Evolutionary conservation across 2,329 filamentous ascomycete genomes (phyloP).

Genomic region (Seiridium unicorne): DNA sequence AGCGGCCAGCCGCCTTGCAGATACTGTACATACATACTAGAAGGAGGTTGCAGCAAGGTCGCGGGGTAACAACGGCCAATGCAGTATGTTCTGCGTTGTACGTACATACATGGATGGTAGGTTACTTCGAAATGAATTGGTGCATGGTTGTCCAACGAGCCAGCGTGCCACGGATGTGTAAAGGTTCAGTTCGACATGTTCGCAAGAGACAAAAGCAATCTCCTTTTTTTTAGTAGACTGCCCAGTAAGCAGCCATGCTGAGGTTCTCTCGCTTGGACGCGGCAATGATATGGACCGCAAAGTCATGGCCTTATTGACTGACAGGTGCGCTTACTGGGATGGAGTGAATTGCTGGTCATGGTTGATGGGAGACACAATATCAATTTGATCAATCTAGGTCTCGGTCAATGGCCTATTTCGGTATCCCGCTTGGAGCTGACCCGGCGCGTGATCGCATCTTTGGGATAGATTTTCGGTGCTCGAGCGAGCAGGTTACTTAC

Average conservation of each 20-base stretch:
- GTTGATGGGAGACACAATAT: neutral
- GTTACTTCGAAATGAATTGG: neutral
- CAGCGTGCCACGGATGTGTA: neutral
- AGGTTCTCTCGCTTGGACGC: no score
- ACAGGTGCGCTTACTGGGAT: neutral
- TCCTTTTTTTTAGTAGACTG: neutral
- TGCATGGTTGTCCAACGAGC: neutral
- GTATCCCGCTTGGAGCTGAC: neutral
- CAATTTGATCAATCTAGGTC: neutral
- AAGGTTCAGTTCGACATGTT: neutral
- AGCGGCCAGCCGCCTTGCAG: conserved; percentile 4
- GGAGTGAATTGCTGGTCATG: neutral
- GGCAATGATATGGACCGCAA: no score
- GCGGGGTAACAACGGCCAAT: conserved; percentile 3
- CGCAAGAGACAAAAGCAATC: neutral
- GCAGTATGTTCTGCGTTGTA: conserved; percentile 6
- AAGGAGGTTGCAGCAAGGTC: neutral
- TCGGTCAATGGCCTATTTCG: conserved; percentile 2
- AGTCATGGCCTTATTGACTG: no score
- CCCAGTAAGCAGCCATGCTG: neutral
- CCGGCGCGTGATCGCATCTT: conserved; percentile 1
- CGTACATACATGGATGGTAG: neutral
- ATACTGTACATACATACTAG: neutral
- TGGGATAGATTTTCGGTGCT: neutral
- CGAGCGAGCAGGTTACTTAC: neutral